Conservation (phyloP, 495 filamentous ascomycete genomes). For the Aspergillus mulundensis region DNA sequence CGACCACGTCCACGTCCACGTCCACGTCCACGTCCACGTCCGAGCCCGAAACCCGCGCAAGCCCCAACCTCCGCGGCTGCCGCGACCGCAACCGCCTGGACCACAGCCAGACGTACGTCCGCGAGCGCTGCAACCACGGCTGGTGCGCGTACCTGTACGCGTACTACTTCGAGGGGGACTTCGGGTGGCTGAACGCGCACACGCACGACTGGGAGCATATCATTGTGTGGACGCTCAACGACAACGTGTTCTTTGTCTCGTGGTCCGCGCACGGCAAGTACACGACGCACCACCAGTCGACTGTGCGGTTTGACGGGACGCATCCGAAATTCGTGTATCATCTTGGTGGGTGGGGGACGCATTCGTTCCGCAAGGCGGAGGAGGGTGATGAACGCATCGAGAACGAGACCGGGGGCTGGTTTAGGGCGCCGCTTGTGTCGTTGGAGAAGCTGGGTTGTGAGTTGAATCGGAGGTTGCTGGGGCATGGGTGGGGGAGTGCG, state of each 20-base stretch:
- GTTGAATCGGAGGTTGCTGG: not conserved
- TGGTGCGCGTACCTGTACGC: not conserved
- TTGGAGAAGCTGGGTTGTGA: not conserved
- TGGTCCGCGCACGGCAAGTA: not conserved
- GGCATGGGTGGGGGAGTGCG: not conserved
- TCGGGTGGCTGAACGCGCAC: not conserved
- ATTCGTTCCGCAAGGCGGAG: not conserved
- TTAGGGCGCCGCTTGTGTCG: not conserved
- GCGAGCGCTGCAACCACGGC: not conserved
- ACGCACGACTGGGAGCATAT: not conserved
- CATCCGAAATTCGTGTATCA: not conserved
- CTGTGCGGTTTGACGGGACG: not conserved
- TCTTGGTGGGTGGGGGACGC: not conserved
- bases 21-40: not conserved
- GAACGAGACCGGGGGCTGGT: not conserved
- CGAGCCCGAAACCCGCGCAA: not conserved
- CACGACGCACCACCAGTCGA: not conserved
- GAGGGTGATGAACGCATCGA: not conserved
- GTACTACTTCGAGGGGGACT: not conserved
- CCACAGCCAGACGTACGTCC: not conserved
- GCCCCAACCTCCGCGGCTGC: not conserved
- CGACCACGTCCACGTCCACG: not conserved
- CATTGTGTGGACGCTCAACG: not conserved
- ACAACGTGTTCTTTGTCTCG: not conserved
- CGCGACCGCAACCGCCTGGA: not conserved